These are phyloP conservation scores for Erysimum cheiri DNA, from an alignment of 441 rosid species.

Conservation along the genomic window DNA sequence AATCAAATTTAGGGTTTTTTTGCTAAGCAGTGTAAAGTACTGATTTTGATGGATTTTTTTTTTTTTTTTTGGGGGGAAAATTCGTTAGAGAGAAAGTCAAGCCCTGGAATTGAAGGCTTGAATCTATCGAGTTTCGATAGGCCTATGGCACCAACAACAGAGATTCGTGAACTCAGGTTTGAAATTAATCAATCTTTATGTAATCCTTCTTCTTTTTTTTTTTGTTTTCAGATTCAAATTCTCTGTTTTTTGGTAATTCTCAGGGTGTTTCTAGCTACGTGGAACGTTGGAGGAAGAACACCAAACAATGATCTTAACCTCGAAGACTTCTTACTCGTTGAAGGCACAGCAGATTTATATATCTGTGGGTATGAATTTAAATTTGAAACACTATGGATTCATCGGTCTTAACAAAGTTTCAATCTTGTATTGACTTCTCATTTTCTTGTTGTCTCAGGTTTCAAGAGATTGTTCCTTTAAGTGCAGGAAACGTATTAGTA, in stretches of 20 bases:
- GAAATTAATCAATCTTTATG: too few relatives aligned
- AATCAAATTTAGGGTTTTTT: conserved; percentile 9
- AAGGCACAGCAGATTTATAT: conserved; percentile 83
- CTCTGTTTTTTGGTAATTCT: conserved; percentile 33
- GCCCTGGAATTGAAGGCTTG: conserved; percentile 70
- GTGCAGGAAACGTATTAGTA: conserved; percentile 88
- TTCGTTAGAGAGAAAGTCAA: conserved; percentile 62
- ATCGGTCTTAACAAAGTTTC: conserved; percentile 1
- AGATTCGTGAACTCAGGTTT: conserved; percentile 63
- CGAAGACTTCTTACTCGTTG: conserved; percentile 81
- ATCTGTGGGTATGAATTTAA: conserved; percentile 77
- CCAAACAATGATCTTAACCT: conserved; percentile 72
- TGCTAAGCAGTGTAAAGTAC: background rate
- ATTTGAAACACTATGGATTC: conserved; percentile 1
- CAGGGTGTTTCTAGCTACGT: conserved; percentile 88
- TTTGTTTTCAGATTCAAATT: conserved; percentile 29
- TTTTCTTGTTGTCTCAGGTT: conserved; percentile 59
- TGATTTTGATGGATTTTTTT: background rate
- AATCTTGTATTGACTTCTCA: conserved; percentile 34
- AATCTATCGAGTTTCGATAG: conserved; percentile 67
- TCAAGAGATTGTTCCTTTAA: conserved; percentile 94
- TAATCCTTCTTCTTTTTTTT: too few relatives aligned
- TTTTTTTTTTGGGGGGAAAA: background rate
- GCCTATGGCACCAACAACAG: conserved; percentile 58
- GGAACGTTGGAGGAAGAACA: conserved; percentile 95